These are phyloP conservation scores for Pachysandra terminalis DNA, from an alignment of 164 flowering plant genomes.

Conservation along the genomic window DNA sequence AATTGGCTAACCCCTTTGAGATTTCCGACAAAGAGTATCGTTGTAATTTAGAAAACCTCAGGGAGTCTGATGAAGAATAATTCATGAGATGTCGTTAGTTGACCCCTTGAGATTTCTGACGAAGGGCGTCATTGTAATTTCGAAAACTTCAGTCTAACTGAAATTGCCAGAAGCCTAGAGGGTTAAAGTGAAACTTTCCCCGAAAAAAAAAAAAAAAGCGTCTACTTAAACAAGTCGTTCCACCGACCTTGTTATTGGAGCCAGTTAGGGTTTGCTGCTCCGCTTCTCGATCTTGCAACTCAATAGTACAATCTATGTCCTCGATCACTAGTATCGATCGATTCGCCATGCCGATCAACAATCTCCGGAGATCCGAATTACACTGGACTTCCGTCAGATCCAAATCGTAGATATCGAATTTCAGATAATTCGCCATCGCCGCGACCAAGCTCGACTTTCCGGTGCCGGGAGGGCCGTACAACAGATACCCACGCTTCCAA, in stretches of 20 bases:
- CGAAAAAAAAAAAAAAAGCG: too few species aligned
- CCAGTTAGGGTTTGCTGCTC: neutral
- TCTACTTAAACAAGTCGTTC: too few species aligned
- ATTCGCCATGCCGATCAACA: constrained; percentile 28
- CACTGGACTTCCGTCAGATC: constrained; percentile 22
- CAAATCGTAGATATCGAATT: constrained; percentile 39
- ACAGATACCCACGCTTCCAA: constrained; percentile 40
- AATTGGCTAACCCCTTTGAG: too few species aligned
- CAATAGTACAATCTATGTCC: constrained; percentile 38
- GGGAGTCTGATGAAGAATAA: too few species aligned
- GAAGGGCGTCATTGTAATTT: too few species aligned
- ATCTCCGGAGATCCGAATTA: constrained; percentile 28
- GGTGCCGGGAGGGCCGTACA: constrained; percentile 39
- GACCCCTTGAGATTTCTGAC: too few species aligned
- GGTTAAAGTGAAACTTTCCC: too few species aligned
- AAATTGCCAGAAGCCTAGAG: too few species aligned
- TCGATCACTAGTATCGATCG: constrained; percentile 39
- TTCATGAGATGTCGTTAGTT: too few species aligned
- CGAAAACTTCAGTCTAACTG: too few species aligned
- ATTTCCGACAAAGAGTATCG: too few species aligned
- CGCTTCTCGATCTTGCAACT: constrained; percentile 16
- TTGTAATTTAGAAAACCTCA: too few species aligned
- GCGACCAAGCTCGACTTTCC: constrained; percentile 44
- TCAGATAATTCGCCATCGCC: constrained; percentile 39
- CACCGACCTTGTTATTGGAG: neutral